Evolutionary conservation across 805 yeast genomes (phyloP).

Genomic region (Candida ortonii): DNA sequence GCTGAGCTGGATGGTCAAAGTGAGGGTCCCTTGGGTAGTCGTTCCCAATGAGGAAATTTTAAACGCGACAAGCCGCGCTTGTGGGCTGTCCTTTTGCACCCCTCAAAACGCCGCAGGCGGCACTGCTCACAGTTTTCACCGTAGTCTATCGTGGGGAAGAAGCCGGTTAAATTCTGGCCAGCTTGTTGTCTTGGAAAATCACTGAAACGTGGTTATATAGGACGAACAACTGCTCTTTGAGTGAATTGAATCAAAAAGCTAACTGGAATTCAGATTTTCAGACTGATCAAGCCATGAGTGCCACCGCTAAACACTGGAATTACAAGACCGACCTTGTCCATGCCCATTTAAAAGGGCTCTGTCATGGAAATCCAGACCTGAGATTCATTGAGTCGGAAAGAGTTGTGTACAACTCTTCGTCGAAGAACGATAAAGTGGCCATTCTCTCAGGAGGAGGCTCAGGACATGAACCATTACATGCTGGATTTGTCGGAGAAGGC

Average conservation of each 20-base stretch:
- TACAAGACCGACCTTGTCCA: slow-evolving; percentile 46
- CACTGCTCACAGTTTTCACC: neutral
- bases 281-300: slow-evolving; percentile 4
- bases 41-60: no score
- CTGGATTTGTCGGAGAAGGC: slow-evolving; percentile 86
- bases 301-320: slow-evolving; percentile 45
- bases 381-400: slow-evolving; percentile 53
- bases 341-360: slow-evolving; percentile 51
- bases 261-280: neutral
- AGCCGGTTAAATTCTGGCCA: no score
- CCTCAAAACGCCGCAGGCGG: neutral
- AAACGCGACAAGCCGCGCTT: no score
- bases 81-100: no score
- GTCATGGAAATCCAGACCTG: slow-evolving; percentile 52
- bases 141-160: slow-evolving; percentile 1
- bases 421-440: slow-evolving; percentile 53
- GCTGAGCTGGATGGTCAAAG: no score
- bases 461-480: slow-evolving; percentile 95
- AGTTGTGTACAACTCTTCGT: slow-evolving; percentile 44
- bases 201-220: no score
- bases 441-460: slow-evolving; percentile 90
- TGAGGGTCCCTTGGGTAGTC: no score
- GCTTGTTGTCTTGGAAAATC: no score
- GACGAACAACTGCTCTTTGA: no score
- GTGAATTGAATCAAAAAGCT: no score